These are phyloP conservation scores for Coemansia guatemalensis DNA, from an alignment of 192 early-diverging fungal genomes.

Conservation along the genomic window DNA sequence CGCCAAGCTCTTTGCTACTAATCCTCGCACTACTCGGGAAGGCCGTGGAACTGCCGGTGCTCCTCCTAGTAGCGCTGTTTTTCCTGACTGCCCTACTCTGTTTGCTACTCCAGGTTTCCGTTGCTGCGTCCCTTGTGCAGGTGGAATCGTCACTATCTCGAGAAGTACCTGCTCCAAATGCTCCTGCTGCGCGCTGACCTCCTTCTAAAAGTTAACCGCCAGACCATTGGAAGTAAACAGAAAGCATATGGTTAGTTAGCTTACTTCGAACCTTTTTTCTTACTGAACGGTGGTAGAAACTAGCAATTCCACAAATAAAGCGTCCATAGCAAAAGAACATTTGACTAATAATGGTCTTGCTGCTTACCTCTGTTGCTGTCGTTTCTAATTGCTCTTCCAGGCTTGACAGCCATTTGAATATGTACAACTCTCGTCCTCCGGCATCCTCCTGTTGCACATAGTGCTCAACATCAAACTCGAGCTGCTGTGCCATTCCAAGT, in stretches of 20 bases:
- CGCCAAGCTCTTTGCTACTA: constrained; percentile 31
- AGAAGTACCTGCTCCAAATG: constrained; percentile 71
- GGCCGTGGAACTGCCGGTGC: constrained; percentile 20
- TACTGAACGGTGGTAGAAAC: too few relatives aligned
- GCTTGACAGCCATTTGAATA: constrained; percentile 88
- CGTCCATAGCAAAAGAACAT: too few relatives aligned
- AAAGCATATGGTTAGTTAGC: not conserved
- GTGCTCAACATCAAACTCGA: not conserved
- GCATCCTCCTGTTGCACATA: constrained; percentile 27
- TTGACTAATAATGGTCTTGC: too few relatives aligned
- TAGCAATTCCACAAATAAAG: too few relatives aligned
- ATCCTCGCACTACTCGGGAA: constrained; percentile 28
- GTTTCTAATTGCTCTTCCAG: constrained; percentile 73
- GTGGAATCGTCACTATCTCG: constrained; percentile 63
- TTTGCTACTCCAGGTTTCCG: constrained; percentile 43
- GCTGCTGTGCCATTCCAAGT: not conserved
- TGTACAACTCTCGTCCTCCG: constrained; percentile 75
- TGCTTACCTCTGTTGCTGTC: not conserved
- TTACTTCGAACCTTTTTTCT: not conserved
- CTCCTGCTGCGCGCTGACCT: constrained; percentile 63
- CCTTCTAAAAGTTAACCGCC: too few relatives aligned
- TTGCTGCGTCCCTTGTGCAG: constrained; percentile 59
- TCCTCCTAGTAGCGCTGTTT: constrained; percentile 1
- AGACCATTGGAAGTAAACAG: not conserved
- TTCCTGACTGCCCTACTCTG: not conserved